These are phyloP conservation scores for Sanghuangporus weigelae DNA, from an alignment of 1,284 basidiomycete species.

Conservation along the genomic window DNA sequence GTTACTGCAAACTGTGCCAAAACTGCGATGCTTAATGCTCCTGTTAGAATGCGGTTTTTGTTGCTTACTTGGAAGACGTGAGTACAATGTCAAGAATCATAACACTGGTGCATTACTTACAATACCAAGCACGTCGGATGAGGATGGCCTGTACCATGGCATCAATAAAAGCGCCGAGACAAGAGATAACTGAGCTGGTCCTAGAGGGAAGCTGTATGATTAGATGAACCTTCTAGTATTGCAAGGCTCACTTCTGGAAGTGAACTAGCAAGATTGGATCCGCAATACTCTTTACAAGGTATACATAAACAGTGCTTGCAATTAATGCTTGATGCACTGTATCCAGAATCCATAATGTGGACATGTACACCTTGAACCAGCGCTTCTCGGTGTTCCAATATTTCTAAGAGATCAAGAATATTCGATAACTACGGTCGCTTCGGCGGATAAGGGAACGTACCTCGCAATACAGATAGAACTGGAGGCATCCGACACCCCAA, in stretches of 20 bases:
- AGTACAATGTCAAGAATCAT: background rate
- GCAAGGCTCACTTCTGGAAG: background rate
- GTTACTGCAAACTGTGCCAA: background rate
- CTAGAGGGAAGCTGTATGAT: background rate
- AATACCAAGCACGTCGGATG: background rate
- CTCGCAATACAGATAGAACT: background rate
- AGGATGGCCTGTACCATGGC: background rate
- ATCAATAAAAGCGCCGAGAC: background rate
- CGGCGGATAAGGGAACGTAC: background rate
- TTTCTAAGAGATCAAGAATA: background rate
- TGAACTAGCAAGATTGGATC: background rate
- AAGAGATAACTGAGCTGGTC: background rate
- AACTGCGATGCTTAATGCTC: background rate
- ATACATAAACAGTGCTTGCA: background rate
- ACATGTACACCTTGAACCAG: background rate
- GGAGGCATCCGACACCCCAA: background rate
- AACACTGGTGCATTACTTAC: background rate
- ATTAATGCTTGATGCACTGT: background rate
- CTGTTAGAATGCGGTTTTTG: background rate
- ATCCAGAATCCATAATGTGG: background rate
- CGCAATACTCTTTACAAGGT: conserved; percentile 4
- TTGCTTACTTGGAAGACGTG: background rate
- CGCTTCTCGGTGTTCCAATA: background rate
- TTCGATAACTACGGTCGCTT: background rate
- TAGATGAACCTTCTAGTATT: background rate